Conservation (phyloP, 768 basidiomycete genomes). For the Sistotremastrum niveocremeum region DNA sequence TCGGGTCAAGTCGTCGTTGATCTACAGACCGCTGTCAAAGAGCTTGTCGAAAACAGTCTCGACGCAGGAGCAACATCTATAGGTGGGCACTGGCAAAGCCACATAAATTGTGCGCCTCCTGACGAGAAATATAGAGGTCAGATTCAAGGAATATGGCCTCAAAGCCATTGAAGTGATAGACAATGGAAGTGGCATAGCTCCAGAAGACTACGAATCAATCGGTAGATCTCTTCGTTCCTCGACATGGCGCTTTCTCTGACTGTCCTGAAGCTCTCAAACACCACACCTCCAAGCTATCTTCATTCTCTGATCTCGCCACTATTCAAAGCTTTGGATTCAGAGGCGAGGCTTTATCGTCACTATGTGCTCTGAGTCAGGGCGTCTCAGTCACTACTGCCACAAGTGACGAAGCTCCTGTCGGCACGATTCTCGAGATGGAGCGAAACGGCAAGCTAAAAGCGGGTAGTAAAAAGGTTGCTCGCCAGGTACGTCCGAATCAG, state of each 20-base stretch:
- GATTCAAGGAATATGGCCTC: conserved; percentile 80
- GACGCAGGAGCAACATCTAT: conserved; percentile 85
- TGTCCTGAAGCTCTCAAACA: conserved; percentile 62
- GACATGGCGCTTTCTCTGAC: not conserved
- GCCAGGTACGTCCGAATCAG: conserved; percentile 42
- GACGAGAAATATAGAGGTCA: conserved; percentile 46
- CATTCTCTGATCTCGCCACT: conserved; percentile 56
- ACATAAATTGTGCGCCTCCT: not conserved
- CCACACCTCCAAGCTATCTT: conserved; percentile 81
- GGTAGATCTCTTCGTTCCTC: conserved; percentile 33
- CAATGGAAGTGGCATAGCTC: conserved; percentile 78
- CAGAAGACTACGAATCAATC: conserved; percentile 62
- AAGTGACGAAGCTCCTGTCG: conserved; percentile 57
- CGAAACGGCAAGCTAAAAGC: conserved; percentile 44
- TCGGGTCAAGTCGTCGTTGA: conserved; percentile 94
- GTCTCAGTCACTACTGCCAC: conserved; percentile 69
- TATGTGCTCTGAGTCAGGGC: conserved; percentile 69
- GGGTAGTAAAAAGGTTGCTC: conserved; percentile 45
- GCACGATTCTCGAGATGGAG: conserved; percentile 64
- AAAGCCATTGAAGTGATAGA: conserved; percentile 79
- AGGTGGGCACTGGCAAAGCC: conserved; percentile 32
- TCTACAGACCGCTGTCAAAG: conserved; percentile 88
- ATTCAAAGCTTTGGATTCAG: conserved; percentile 87
- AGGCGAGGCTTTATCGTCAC: conserved; percentile 88
- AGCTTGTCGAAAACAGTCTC: conserved; percentile 90